phyloP scores from a whole-genome alignment of 2,329 filamentous ascomycete genomes.

The Fusarium irregulare region DNA sequence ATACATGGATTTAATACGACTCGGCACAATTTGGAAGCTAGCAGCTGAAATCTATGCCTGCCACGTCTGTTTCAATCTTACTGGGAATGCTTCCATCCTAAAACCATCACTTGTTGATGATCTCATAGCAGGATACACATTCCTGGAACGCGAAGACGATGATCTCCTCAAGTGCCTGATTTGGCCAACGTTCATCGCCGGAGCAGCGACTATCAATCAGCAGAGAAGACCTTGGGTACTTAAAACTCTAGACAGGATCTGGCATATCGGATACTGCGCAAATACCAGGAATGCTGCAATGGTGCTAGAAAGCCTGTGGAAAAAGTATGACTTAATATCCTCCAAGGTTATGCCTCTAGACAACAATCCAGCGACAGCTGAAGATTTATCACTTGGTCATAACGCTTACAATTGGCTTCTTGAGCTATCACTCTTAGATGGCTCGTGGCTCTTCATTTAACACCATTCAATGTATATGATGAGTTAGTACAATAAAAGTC shows the following conservation, averaged over 20 bases:
- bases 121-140: neutral
- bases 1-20: neutral
- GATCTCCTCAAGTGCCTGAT: neutral
- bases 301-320: neutral
- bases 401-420: neutral
- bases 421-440: neutral
- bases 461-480: rapidly evolving
- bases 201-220: neutral
- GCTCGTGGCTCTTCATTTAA: neutral
- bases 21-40: neutral
- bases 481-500: neutral
- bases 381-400: neutral
- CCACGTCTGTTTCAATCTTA: neutral
- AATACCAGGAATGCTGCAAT: neutral
- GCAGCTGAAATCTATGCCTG: neutral
- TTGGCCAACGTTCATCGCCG: neutral
- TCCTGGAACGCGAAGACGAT: neutral
- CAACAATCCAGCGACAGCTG: neutral
- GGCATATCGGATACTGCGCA: neutral
- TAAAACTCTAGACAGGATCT: neutral
- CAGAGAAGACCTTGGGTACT: neutral
- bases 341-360: neutral
- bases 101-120: neutral
- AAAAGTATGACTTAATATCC: neutral
- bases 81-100: neutral